These are phyloP conservation scores for Chrysoporthe cubensis DNA, from an alignment of 2,329 filamentous ascomycete species.

Conservation along the genomic window DNA sequence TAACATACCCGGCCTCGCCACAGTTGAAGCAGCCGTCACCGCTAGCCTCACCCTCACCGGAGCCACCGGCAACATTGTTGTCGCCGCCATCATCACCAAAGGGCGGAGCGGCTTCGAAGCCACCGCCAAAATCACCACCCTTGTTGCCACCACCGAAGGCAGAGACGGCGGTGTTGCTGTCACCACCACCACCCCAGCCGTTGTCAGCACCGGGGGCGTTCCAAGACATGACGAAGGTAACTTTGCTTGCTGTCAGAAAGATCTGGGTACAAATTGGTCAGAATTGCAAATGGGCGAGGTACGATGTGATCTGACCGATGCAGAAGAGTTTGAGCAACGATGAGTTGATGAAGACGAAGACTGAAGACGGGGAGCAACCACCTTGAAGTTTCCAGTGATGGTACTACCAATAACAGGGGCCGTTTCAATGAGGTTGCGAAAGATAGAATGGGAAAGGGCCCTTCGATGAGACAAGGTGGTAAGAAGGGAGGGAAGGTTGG, in stretches of 20 bases:
- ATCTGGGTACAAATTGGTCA: neutral
- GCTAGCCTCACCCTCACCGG: constrained; percentile 29
- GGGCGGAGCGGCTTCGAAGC: neutral
- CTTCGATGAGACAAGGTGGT: no score
- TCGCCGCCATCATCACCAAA: constrained; percentile 7
- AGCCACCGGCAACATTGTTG: constrained; percentile 6
- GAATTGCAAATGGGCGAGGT: neutral
- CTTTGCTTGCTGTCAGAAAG: neutral
- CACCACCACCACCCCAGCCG: constrained; percentile 12
- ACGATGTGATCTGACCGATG: neutral
- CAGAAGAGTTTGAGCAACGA: neutral
- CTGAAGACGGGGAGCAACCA: neutral
- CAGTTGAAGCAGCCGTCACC: constrained; percentile 60
- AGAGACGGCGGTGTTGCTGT: neutral
- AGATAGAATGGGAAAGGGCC: no score
- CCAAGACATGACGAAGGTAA: constrained; percentile 18
- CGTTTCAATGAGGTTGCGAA: no score
- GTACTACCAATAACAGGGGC: no score
- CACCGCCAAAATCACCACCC: constrained; percentile 2
- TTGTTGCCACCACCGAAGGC: neutral
- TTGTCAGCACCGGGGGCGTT: neutral
- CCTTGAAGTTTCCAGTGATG: neutral
- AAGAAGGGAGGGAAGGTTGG: neutral
- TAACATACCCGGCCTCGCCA: constrained; percentile 52
- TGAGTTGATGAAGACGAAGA: neutral